Base-by-base conservation (phyloP, 169 alveolate species). In the Plasmodium gonderi region DNA sequence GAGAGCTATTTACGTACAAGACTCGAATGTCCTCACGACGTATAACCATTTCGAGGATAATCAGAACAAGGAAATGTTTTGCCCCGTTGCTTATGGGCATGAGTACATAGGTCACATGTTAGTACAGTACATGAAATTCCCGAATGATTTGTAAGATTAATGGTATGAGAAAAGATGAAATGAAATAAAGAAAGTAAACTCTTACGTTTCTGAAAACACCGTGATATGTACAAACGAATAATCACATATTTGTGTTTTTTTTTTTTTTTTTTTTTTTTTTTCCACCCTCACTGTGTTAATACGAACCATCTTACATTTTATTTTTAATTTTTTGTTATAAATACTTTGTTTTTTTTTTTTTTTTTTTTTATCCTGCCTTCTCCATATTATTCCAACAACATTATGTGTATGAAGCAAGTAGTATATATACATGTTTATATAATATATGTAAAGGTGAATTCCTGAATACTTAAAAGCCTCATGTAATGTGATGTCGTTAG, bases 41-140 rank as follows among this genome's bases (percentile, higher is more conserved):
- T 44, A n/a, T 44, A 54, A 49, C 49, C 68, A 74, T 0, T 12
- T 11, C 20, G 23, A 47, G 33, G 64, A 40, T 44, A 20, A 38
- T 44, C 20, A 51, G 4, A 87, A 87, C 1, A 87, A 36, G 69
- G 93, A 87, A 65, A 36, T 51, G 31, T 51, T 87, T 77, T 87
- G 93, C 40, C 93, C 93, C 5, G 80, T 87, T 77, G 93, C 93
- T 31, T 87, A 87, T 78, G 78, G 90, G 6, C 93, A 87, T 77
- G 93, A 87, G 79, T 87, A n/a, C 68, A 64, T 87, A 51, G 80
- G 89, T 4, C 93, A 87, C 68, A 75, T 87, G 89, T 20, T 87
- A 20, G 79, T 51, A 11, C 93, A 87, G 44, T 87, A 75, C 72
- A 87, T 87, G 93, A 87, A 87, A 38, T 87, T 74, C 17, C 93